Base-by-base conservation (phyloP, 2,329 filamentous ascomycete genomes). In the Zymoseptoria crescenta region DNA sequence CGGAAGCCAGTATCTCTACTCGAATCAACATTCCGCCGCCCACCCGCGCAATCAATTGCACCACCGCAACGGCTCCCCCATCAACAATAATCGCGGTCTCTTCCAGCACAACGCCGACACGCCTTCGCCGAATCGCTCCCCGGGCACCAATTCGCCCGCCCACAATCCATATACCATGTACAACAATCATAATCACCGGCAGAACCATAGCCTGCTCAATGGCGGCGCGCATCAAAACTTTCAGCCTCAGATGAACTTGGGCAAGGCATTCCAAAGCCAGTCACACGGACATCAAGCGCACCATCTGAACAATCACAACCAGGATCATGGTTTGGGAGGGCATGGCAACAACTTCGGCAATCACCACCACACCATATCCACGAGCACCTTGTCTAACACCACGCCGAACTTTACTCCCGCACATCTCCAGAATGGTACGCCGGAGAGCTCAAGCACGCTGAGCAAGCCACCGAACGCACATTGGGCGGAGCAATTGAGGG, bases 401-500 rank as follows among this genome's bases (percentile, higher is more conserved):
- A 85, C 84, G 56, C 82, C 83, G 49, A 83, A 86, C 69, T 85
- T 85, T 64, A 80, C 80, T 45, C 78, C 80, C 29, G 77, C 76
- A 58, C 82, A 84, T 66, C 71, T 85, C 52, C 82, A 84, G 59
- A 86, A 86, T 69, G 82, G 83, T 49, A 82, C 81, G 8, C 79
- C 82, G 6, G 81, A 84, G 64, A 81, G 80, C 61, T 80, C 79
- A 30, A 62, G 59, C 27, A 58, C 61, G 7, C 71, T 82, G 27
- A 80, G 78, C 63, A 83, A 85, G 62, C 78, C 81, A n/a, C 78
- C 81, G 65, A 84, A 80, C 64, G 82, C 85, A 64, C 88, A 96
- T 74, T 97, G 92, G 92, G 86, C 87, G 64, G 87, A 94, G 71
- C 94, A 99, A 76, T 76, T 96, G 64, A 86, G 88, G 48, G 69